Conservation (phyloP, 2,329 filamentous ascomycete species). For the Botryotinia calthae region DNA sequence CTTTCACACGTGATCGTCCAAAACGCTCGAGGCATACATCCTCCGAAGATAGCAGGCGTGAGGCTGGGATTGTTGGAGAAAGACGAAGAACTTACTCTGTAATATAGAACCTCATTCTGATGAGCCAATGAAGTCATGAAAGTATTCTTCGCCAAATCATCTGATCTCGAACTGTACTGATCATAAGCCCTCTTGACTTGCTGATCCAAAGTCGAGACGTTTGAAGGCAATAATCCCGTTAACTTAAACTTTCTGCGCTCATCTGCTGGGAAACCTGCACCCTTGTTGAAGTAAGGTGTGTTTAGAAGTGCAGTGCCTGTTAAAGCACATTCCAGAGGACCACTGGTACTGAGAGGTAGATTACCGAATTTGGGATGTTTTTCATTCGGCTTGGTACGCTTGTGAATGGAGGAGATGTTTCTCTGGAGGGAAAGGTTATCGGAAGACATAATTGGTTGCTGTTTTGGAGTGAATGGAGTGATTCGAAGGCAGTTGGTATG, state of each 20-base stretch:
- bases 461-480: background rate
- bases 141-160: slow-evolving; percentile 78
- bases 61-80: background rate
- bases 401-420: slow-evolving; percentile 29
- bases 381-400: slow-evolving; percentile 30
- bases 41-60: background rate
- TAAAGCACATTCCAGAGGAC: slow-evolving; percentile 50
- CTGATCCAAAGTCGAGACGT: slow-evolving; percentile 71
- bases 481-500: background rate
- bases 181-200: slow-evolving; percentile 76
- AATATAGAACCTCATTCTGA: slow-evolving; percentile 83
- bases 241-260: slow-evolving; percentile 71
- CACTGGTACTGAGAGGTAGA: slow-evolving; percentile 48
- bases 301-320: slow-evolving; percentile 57
- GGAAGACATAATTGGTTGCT: slow-evolving; percentile 12
- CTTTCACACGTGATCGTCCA: background rate
- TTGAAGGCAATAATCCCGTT: slow-evolving; percentile 68
- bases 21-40: background rate
- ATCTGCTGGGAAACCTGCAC: slow-evolving; percentile 68
- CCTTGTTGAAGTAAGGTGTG: slow-evolving; percentile 75
- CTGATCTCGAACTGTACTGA: slow-evolving; percentile 64
- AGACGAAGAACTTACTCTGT: slow-evolving; percentile 51
- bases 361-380: slow-evolving; percentile 43
- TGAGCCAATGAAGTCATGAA: slow-evolving; percentile 83
- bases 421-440: background rate